phyloP scores from a whole-genome alignment of 140 eudicot species.

The Ambrosia hybrid region DNA sequence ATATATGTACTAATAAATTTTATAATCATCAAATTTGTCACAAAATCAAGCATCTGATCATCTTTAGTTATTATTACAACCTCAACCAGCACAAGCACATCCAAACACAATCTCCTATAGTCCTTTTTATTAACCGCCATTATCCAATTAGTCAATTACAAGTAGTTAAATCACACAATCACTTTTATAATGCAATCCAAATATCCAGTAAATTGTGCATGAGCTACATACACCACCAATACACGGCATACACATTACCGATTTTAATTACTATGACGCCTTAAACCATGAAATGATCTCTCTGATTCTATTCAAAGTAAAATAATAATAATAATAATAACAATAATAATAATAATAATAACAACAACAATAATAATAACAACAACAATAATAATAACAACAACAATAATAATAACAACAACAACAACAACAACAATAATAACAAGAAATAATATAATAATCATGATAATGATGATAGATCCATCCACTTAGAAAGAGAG shows the following conservation, averaged over 20 bases:
- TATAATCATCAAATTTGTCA: background rate
- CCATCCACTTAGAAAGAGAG: background rate
- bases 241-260: too few relatives aligned
- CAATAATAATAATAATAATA: background rate
- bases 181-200: background rate
- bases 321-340: background rate
- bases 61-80: background rate
- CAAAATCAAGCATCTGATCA: background rate
- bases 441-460: background rate
- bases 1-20: background rate
- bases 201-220: constrained; percentile 4
- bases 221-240: constrained; percentile 10
- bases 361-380: too few relatives aligned
- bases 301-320: background rate
- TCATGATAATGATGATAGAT: background rate
- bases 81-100: background rate
- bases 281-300: background rate
- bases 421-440: too few relatives aligned
- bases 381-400: too few relatives aligned
- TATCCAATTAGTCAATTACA: background rate
- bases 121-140: background rate
- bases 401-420: too few relatives aligned
- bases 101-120: constrained; percentile 4
- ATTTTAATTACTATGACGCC: background rate
- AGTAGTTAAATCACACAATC: background rate